Conservation (phyloP, 2,329 filamentous ascomycete genomes). For the Clonostachys chloroleuca region DNA sequence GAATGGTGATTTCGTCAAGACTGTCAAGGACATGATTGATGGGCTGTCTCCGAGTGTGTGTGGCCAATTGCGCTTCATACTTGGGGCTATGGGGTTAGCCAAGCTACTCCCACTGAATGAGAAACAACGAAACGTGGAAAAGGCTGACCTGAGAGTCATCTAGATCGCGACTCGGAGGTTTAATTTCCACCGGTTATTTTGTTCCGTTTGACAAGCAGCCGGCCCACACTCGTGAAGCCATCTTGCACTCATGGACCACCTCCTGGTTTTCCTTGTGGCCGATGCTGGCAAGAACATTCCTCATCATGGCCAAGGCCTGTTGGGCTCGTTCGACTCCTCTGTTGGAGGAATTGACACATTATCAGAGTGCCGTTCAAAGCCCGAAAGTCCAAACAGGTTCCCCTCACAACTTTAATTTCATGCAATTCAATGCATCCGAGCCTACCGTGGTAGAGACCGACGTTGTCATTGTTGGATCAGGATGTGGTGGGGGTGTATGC, state of each 20-base stretch:
- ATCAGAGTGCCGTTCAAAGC: constrained; percentile 12
- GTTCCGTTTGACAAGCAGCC: constrained; percentile 60
- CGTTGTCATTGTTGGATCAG: constrained; percentile 80
- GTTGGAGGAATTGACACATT: constrained; percentile 52
- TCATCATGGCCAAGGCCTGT: constrained; percentile 51
- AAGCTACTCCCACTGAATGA: too few species aligned
- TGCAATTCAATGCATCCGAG: constrained; percentile 43
- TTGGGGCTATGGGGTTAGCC: too few species aligned
- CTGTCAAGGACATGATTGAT: background rate
- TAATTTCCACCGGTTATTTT: constrained; percentile 64
- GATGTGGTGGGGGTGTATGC: constrained; percentile 77
- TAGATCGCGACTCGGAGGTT: constrained; percentile 58
- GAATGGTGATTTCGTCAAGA: background rate
- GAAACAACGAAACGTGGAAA: too few species aligned
- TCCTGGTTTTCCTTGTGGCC: constrained; percentile 53
- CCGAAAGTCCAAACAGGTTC: constrained; percentile 29
- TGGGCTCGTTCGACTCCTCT: constrained; percentile 42
- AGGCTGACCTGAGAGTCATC: too few species aligned
- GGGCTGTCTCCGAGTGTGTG: too few species aligned
- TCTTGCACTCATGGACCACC: constrained; percentile 57
- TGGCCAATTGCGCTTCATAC: too few species aligned
- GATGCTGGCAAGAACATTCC: constrained; percentile 48
- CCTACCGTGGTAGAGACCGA: constrained; percentile 69
- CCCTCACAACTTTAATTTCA: constrained; percentile 52
- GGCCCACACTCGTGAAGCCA: constrained; percentile 51